A percentile compares a stretch with the other conserved stretches of the same genome.
These are phyloP conservation scores for Adiantum capillusveneris DNA, from an alignment of 75 land plant genomes.

Conservation along the genomic window DNA sequence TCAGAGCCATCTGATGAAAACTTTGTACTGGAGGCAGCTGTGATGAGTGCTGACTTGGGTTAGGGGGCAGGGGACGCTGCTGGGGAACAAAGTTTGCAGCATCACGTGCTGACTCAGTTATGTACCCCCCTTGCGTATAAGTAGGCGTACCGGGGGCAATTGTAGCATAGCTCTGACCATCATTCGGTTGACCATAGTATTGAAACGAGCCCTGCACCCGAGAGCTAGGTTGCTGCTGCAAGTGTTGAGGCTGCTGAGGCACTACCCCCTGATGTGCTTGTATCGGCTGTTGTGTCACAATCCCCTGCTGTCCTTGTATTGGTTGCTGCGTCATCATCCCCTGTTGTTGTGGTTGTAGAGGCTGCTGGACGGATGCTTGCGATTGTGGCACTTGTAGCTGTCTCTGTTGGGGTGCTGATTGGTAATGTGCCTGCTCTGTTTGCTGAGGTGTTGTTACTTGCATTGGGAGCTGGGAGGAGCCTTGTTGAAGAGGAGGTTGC, in stretches of 20 bases:
- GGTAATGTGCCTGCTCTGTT: constrained; percentile 11
- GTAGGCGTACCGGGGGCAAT: no score
- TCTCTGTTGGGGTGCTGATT: constrained; percentile 15
- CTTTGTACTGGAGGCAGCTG: no score
- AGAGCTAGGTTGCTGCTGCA: constrained; percentile 1
- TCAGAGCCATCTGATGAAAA: not conserved
- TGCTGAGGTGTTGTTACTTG: constrained; percentile 6
- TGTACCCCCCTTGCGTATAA: no score
- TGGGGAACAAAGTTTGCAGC: no score
- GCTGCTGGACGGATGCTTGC: constrained; percentile 2
- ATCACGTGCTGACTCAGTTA: no score
- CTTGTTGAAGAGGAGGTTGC: constrained; percentile 9
- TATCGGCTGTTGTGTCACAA: not conserved
- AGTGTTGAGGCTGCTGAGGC: constrained; percentile 3
- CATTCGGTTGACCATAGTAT: not conserved
- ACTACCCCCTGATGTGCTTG: not conserved
- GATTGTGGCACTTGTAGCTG: constrained; percentile 14
- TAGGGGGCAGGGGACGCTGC: no score
- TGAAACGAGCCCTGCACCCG: not conserved
- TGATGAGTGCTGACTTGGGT: no score
- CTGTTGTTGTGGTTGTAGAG: constrained; percentile 6
- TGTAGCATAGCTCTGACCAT: constrained; percentile 1
- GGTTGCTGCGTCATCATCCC: not conserved
- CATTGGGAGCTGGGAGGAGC: no score
- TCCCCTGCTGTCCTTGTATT: not conserved